These are phyloP conservation scores for Pestalotiopsis sp. DNA, from an alignment of 2,329 filamentous ascomycete genomes.

Conservation along the genomic window DNA sequence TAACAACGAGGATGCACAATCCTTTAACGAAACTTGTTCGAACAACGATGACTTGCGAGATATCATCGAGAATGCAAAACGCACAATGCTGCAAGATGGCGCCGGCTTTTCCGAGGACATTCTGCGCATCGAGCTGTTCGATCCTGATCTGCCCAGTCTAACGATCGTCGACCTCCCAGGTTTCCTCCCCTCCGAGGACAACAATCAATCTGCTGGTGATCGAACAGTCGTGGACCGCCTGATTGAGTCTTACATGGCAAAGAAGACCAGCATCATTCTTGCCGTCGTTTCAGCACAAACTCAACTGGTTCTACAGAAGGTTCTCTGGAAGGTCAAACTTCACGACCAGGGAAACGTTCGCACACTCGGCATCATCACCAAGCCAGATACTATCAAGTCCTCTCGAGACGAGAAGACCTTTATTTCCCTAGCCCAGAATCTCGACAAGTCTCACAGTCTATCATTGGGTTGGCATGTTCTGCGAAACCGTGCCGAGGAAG, in stretches of 20 bases:
- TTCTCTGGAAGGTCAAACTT: slow-evolving; percentile 40
- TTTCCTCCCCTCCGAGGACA: slow-evolving; percentile 32
- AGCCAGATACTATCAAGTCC: slow-evolving; percentile 47
- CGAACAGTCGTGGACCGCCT: slow-evolving; percentile 34
- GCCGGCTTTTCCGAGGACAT: slow-evolving; percentile 46
- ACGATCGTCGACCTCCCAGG: slow-evolving; percentile 60
- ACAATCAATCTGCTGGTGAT: neutral
- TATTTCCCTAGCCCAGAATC: slow-evolving; percentile 34
- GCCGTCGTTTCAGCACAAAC: slow-evolving; percentile 52
- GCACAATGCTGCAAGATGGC: slow-evolving; percentile 47
- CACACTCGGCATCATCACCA: slow-evolving; percentile 61
- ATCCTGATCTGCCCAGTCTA: slow-evolving; percentile 46
- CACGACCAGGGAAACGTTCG: slow-evolving; percentile 38
- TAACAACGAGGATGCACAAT: slow-evolving; percentile 20
- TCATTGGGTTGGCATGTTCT: slow-evolving; percentile 36
- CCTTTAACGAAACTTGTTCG: slow-evolving; percentile 37
- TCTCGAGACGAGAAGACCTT: slow-evolving; percentile 42
- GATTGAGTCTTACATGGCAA: slow-evolving; percentile 53
- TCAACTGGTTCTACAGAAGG: slow-evolving; percentile 56
- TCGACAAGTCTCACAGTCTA: slow-evolving; percentile 52
- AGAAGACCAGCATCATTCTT: slow-evolving; percentile 55
- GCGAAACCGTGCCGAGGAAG: slow-evolving; percentile 45
- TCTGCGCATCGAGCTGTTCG: slow-evolving; percentile 47
- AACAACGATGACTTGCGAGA: slow-evolving; percentile 41
- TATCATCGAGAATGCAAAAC: slow-evolving; percentile 55